phyloP scores from a whole-genome alignment of 169 alveolate species.

The Pseudocohnilembus persalinus region DNA sequence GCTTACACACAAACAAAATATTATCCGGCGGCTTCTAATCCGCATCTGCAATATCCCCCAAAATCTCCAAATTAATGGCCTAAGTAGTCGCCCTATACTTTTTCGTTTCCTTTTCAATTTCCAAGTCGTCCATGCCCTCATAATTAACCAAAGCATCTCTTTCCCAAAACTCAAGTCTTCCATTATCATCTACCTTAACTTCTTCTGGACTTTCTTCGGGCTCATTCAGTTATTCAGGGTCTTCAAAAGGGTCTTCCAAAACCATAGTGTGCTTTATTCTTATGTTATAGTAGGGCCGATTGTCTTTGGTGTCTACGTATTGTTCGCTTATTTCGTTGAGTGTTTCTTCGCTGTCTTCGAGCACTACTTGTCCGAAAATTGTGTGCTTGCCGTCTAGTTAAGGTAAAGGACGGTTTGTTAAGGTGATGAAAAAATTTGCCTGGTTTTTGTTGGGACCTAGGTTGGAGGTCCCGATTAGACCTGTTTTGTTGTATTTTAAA shows the following conservation, averaged over 20 bases:
- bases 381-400: slow-evolving; percentile 85
- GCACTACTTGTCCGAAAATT: slow-evolving; percentile 85
- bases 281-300: slow-evolving; percentile 86
- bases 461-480: slow-evolving; percentile 85
- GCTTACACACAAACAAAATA: slow-evolving; percentile 96
- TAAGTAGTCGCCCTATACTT: slow-evolving; percentile 92
- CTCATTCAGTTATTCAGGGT: slow-evolving; percentile 62
- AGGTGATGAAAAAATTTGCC: slow-evolving; percentile 86
- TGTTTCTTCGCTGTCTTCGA: slow-evolving; percentile 81
- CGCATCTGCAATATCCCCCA: slow-evolving; percentile 99
- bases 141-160: slow-evolving; percentile 45
- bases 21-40: slow-evolving; percentile 98
- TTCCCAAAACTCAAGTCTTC: slow-evolving; percentile 46
- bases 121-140: slow-evolving; percentile 80
- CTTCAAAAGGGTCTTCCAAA: slow-evolving; percentile 93
- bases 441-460: slow-evolving; percentile 78
- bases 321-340: slow-evolving; percentile 81
- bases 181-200: slow-evolving; percentile 15
- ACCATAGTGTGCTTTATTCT: slow-evolving; percentile 88
- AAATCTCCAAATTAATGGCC: slow-evolving; percentile 95
- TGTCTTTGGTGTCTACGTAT: slow-evolving; percentile 71
- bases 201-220: slow-evolving; percentile 72
- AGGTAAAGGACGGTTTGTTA: slow-evolving; percentile 62
- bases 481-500: slow-evolving; percentile 74
- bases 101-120: slow-evolving; percentile 82